A percentile compares a stretch with the other conserved stretches of the same genome.
Evolutionary conservation across 2,329 filamentous ascomycete genomes (phyloP).

Genomic region (Neonectria sp.): DNA sequence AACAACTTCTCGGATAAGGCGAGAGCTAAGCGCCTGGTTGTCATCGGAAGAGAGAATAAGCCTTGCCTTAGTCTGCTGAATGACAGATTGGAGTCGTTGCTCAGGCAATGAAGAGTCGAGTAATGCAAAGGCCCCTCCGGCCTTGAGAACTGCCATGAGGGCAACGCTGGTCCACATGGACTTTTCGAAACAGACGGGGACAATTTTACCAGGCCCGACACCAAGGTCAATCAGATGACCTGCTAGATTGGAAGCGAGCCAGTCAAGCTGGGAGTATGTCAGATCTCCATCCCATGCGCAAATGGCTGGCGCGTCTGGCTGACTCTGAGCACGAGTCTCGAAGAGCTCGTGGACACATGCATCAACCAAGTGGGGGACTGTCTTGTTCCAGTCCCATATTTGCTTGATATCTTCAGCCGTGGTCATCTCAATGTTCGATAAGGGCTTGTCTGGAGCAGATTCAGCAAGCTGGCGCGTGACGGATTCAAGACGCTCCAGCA

Average conservation of each 20-base stretch:
- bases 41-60: constrained; percentile 6
- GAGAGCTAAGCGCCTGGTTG: not conserved
- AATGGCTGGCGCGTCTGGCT: constrained; percentile 35
- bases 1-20: not conserved
- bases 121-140: constrained; percentile 41
- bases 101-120: constrained; percentile 33
- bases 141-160: constrained; percentile 44
- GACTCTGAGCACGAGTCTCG: constrained; percentile 14
- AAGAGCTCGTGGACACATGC: constrained; percentile 38
- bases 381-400: constrained; percentile 31
- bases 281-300: constrained; percentile 49
- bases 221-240: constrained; percentile 50
- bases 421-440: not conserved
- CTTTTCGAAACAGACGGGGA: constrained; percentile 42
- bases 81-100: constrained; percentile 20
- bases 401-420: constrained; percentile 29
- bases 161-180: constrained; percentile 43
- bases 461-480: not conserved
- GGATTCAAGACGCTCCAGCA: constrained; percentile 10
- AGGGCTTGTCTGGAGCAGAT: not conserved
- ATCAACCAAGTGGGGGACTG: constrained; percentile 32
- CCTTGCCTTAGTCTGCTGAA: constrained; percentile 5
- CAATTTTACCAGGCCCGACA: constrained; percentile 40
- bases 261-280: constrained; percentile 58
- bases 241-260: constrained; percentile 56